Conservation (phyloP, 2,329 filamentous ascomycete species). For the Furcasterigmium sp. region DNA sequence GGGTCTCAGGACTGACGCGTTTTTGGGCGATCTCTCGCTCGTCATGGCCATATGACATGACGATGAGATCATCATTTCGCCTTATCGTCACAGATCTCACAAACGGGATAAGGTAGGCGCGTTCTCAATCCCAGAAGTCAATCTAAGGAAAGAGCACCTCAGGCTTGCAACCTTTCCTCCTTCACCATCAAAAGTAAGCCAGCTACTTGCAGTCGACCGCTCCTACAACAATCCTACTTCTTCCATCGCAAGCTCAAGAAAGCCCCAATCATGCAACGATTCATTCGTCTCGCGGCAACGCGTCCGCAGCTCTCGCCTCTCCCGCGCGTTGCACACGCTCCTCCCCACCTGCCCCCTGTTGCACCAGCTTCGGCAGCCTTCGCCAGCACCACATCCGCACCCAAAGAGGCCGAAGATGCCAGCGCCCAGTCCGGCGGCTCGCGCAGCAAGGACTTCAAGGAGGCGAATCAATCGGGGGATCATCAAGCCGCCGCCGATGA, state of each 20-base stretch:
- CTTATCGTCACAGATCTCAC: neutral
- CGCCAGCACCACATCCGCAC: neutral
- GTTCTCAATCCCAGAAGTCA: no score
- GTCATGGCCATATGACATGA: neutral
- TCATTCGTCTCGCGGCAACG: neutral
- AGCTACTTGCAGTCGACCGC: no score
- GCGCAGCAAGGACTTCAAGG: neutral
- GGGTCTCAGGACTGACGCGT: no score
- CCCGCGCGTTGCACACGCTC: neutral
- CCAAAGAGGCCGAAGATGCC: neutral
- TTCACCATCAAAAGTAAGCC: neutral
- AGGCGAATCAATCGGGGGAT: neutral
- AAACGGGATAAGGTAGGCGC: no score
- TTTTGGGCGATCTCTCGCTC: neutral
- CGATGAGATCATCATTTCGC: neutral
- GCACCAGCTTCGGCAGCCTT: neutral
- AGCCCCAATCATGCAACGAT: neutral
- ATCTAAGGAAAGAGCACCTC: no score
- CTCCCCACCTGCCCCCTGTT: neutral
- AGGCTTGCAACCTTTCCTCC: neutral
- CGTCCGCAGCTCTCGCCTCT: neutral
- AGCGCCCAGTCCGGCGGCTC: slow-evolving; percentile 1
- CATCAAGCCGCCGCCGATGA: slow-evolving; percentile 11
- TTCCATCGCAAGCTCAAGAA: neutral
- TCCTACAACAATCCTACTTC: neutral